These are phyloP conservation scores for Fusarium sp. DNA, from an alignment of 2,329 filamentous ascomycete genomes.

Conservation along the genomic window DNA sequence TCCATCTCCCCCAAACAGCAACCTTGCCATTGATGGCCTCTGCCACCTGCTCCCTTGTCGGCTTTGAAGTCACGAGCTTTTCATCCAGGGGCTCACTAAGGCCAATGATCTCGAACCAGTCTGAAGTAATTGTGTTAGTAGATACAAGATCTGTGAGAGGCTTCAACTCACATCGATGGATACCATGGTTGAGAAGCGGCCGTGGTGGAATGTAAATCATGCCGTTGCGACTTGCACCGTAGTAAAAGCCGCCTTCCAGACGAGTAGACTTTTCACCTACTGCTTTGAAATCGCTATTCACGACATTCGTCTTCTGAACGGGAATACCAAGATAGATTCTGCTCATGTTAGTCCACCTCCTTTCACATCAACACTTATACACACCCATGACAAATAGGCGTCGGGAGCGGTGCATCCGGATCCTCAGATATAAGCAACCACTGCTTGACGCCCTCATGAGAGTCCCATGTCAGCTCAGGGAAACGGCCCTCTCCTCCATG, in stretches of 20 bases:
- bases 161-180: constrained; percentile 59
- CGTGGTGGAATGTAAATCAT: constrained; percentile 59
- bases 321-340: constrained; percentile 44
- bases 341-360: background rate
- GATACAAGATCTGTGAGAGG: background rate
- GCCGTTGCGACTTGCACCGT: constrained; percentile 56
- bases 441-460: constrained; percentile 52
- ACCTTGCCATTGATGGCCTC: constrained; percentile 60
- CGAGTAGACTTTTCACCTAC: constrained; percentile 43
- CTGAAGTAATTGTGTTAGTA: constrained; percentile 34
- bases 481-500: constrained; percentile 53
- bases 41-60: constrained; percentile 57
- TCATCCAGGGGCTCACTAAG: constrained; percentile 57
- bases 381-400: constrained; percentile 60
- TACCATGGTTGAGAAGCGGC: constrained; percentile 62
- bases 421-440: constrained; percentile 62
- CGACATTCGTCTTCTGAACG: constrained; percentile 27
- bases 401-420: constrained; percentile 59
- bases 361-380: constrained; percentile 6
- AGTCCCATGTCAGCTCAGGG: constrained; percentile 56
- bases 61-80: constrained; percentile 50
- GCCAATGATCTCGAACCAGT: constrained; percentile 63
- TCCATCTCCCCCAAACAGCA: constrained; percentile 62
- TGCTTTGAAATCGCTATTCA: constrained; percentile 52
- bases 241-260: constrained; percentile 60